A percentile compares a stretch with the other conserved stretches of the same genome.
These are phyloP conservation scores for Gremmenia infestans DNA, from an alignment of 2,329 filamentous ascomycete species.

Conservation along the genomic window DNA sequence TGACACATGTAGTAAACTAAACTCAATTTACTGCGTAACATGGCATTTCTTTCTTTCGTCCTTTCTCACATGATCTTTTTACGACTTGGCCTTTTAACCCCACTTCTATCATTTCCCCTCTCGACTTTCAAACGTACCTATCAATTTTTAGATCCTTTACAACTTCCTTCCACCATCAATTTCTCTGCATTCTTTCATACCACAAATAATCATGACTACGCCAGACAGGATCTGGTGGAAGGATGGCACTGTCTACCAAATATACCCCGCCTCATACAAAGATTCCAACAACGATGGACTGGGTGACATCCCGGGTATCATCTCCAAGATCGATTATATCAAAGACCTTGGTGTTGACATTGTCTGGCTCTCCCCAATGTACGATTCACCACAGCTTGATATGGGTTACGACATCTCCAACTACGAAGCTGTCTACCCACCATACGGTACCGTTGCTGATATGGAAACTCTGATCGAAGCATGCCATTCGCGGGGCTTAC, in stretches of 20 bases:
- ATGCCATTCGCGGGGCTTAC: constrained; percentile 59
- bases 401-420: constrained; percentile 69
- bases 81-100: no score
- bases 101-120: no score
- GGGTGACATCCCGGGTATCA: constrained; percentile 57
- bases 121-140: no score
- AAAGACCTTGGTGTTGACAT: constrained; percentile 56
- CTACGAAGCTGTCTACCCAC: constrained; percentile 59
- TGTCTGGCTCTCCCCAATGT: constrained; percentile 64
- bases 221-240: constrained; percentile 46
- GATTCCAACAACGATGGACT: constrained; percentile 55
- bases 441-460: constrained; percentile 63
- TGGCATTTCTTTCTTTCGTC: no score
- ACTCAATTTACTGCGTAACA: no score
- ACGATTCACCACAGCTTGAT: constrained; percentile 58
- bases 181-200: background rate
- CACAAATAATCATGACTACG: constrained; percentile 9
- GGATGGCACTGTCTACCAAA: constrained; percentile 51
- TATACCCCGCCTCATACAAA: constrained; percentile 54
- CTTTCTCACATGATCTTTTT: no score
- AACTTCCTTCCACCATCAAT: no score
- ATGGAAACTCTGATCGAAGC: constrained; percentile 57
- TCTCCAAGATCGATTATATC: constrained; percentile 57
- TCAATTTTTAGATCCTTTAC: no score
- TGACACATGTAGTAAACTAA: background rate